phyloP scores from a whole-genome alignment of 192 early-diverging fungal species.

The Paraglomus brasilianum region DNA sequence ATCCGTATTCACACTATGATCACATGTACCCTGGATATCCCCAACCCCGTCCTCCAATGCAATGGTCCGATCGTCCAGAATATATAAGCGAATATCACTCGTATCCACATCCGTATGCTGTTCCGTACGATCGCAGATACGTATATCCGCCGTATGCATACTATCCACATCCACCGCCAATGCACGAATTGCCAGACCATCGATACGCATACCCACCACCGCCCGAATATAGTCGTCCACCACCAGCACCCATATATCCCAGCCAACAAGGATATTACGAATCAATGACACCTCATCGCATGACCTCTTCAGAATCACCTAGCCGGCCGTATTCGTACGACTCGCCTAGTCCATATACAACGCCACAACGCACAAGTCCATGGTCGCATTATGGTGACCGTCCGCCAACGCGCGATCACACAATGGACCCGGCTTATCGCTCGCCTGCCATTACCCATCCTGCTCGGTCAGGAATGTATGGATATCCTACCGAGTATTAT shows the following conservation, averaged over 20 bases:
- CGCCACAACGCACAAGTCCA: background rate
- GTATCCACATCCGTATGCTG: constrained; percentile 17
- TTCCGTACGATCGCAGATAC: constrained; percentile 7
- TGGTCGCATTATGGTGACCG: constrained; percentile 10
- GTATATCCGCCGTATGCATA: background rate
- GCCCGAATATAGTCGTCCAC: background rate
- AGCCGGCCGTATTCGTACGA: constrained; percentile 18
- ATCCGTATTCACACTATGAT: background rate
- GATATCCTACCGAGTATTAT: no score
- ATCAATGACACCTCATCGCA: background rate
- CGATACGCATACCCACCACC: background rate
- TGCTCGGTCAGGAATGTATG: no score
- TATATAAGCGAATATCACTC: background rate
- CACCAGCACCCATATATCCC: background rate
- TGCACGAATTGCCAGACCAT: background rate
- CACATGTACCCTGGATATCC: background rate
- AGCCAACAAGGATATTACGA: background rate
- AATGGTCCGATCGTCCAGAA: background rate
- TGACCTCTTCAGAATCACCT: background rate
- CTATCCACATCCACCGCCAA: background rate
- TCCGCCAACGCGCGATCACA: background rate
- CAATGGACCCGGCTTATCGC: no score
- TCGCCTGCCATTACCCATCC: no score
- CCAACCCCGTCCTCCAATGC: background rate
- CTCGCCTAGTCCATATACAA: constrained; percentile 13